Base-by-base conservation (phyloP, 208 protist genomes). In the Leishmania braziliensis region DNA sequence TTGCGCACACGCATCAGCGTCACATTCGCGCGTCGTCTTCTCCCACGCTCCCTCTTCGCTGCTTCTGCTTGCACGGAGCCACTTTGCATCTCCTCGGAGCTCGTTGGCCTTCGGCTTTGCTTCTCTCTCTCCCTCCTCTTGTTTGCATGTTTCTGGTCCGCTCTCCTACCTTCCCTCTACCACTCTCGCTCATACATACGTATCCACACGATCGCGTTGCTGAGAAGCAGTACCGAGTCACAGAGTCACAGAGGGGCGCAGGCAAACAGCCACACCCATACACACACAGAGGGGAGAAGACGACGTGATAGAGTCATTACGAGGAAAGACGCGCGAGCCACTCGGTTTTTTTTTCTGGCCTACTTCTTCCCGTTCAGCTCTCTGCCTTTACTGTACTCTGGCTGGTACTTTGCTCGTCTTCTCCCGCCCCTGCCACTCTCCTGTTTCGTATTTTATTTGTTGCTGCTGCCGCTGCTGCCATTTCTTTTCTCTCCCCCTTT, bases 401-500 rank as follows among this genome's bases (percentile, higher is more conserved):
- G 51, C 4, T 18, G 20, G 12, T 0, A 66, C 60, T 36, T 66
- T 29, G 26, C 60, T 36, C n/a, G 29, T 66, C 60, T 29, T 29
- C 58, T 63, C 8, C n/a, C 33, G 9, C 60, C 29, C 12, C 16
- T 43, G 2, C 20, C 36, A 20, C 18, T 46, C 3, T 18, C 39
- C 58, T 72, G 23, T 77, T 62, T n/a, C 48, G 26, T 54, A 2
- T 56, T 8, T 79, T 46, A 2, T 56, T 8, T 79, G 26, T 26
- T 65, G 48, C 65, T 68, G 63, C 63, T 36, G 66, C 18, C 20
- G 58, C 16, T 66, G 33, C 48, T 60, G 71, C 54, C 39, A 3
- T 75, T 84, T 74, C 63, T 84, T 81, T 16, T 56, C 26, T 3
- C 5, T 56, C 12, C 0, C 16, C 20, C 3, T 14, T 79, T 43